A percentile compares a stretch with the other conserved stretches of the same genome.
phyloP scores from a whole-genome alignment of 345 rosid genomes.

The Bruguiera sexangula region DNA sequence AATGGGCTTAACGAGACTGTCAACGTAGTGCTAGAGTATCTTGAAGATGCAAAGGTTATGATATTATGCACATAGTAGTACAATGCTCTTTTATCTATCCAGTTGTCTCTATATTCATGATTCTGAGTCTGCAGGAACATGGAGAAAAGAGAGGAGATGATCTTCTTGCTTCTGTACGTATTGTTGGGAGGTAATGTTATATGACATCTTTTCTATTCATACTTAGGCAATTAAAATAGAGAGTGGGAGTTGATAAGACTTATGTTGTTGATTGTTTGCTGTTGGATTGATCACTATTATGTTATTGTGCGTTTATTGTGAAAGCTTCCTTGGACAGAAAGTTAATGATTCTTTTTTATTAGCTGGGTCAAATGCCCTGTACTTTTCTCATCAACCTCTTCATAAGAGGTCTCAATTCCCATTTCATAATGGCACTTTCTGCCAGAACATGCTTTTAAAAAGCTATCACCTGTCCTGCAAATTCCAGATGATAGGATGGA shows the following conservation, averaged over 20 bases:
- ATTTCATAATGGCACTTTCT: not conserved
- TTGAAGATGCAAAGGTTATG: constrained; percentile 81
- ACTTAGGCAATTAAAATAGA: not conserved
- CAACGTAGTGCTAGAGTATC: constrained; percentile 62
- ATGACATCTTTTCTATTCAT: constrained; percentile 6
- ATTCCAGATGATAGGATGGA: too few relatives aligned
- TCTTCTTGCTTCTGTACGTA: constrained; percentile 85
- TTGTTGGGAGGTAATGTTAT: constrained; percentile 65
- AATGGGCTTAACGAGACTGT: constrained; percentile 67
- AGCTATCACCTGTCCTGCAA: not conserved
- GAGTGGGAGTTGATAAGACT: too few relatives aligned
- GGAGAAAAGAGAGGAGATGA: constrained; percentile 74
- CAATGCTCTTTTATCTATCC: not conserved
- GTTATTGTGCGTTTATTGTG: too few relatives aligned
- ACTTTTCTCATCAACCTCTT: too few relatives aligned
- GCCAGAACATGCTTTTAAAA: not conserved
- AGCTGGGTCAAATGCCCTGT: too few relatives aligned
- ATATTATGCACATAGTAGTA: not conserved
- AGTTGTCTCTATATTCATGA: constrained; percentile 17
- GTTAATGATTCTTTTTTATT: too few relatives aligned
- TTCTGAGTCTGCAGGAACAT: constrained; percentile 58
- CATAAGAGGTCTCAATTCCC: too few relatives aligned
- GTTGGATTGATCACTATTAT: not conserved
- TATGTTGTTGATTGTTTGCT: not conserved
- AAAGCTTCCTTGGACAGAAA: too few relatives aligned